Conservation (phyloP, 192 early-diverging fungal species). For the Backusella australiensis region DNA sequence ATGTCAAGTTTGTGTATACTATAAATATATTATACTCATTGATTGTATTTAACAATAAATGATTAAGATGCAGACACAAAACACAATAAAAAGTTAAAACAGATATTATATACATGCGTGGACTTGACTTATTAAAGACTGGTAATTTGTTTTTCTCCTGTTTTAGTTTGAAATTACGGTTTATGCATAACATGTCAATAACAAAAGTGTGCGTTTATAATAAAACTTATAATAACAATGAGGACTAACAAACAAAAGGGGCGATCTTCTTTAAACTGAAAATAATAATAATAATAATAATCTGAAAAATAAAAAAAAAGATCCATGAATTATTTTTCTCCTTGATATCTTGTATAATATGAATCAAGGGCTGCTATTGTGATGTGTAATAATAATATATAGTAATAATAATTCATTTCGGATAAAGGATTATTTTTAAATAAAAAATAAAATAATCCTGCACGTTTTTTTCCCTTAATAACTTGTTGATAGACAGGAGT, state of each 20-base stretch:
- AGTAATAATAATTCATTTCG: slow-evolving; percentile 3
- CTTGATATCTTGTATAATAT: neutral
- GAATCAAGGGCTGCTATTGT: neutral
- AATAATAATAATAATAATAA: too few relatives aligned
- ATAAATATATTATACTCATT: too few relatives aligned
- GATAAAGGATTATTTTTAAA: slow-evolving; percentile 4
- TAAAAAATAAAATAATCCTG: neutral
- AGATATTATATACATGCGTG: neutral
- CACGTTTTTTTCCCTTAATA: neutral
- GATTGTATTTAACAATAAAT: neutral
- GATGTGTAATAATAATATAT: neutral
- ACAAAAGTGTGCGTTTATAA: neutral
- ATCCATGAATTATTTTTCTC: neutral
- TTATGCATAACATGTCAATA: neutral
- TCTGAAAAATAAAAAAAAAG: neutral
- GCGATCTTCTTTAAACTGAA: neutral
- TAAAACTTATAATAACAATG: slow-evolving; percentile 2
- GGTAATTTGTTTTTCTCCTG: neutral
- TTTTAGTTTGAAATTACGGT: neutral
- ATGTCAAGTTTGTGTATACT: neutral
- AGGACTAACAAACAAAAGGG: neutral
- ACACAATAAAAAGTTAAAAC: neutral
- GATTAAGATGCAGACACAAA: neutral
- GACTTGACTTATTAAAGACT: neutral
- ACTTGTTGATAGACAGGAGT: neutral